phyloP scores from a whole-genome alignment of 2,329 filamentous ascomycete species.

The Stachybotrys chlorohalonatus region DNA sequence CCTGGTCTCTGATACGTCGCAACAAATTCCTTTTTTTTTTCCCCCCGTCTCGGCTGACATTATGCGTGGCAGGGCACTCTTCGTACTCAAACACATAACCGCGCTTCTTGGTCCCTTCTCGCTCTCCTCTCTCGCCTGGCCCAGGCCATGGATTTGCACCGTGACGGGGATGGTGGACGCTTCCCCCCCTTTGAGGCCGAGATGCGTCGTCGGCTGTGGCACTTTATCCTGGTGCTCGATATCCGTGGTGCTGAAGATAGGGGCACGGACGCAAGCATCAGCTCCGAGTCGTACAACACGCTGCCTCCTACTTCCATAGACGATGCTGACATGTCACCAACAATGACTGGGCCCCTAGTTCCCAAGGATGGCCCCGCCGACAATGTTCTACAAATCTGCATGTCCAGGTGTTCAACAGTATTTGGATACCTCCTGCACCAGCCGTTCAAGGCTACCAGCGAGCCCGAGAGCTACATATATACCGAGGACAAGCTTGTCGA shows the following conservation, averaged over 20 bases:
- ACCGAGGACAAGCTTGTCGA: slow-evolving; percentile 30
- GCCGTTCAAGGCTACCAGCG: slow-evolving; percentile 11
- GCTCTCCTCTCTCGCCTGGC: slow-evolving; percentile 32
- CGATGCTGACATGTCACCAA: slow-evolving; percentile 39
- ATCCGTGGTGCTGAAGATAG: slow-evolving; percentile 44
- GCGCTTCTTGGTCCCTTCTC: slow-evolving; percentile 31
- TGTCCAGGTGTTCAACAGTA: slow-evolving; percentile 27
- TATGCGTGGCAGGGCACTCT: slow-evolving; percentile 20
- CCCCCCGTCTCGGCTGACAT: too few species aligned
- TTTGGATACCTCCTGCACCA: slow-evolving; percentile 29
- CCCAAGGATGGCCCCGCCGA: slow-evolving; percentile 28
- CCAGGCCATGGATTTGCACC: slow-evolving; percentile 31
- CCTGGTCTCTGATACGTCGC: not conserved
- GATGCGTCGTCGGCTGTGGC: slow-evolving; percentile 52
- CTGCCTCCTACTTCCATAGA: slow-evolving; percentile 42
- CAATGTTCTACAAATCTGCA: slow-evolving; percentile 29
- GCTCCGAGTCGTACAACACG: slow-evolving; percentile 34
- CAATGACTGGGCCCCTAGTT: slow-evolving; percentile 20
- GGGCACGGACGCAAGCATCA: slow-evolving; percentile 36
- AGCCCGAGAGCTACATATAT: slow-evolving; percentile 9
- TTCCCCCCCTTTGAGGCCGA: slow-evolving; percentile 45
- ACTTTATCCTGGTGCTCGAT: slow-evolving; percentile 55
- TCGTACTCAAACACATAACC: slow-evolving; percentile 24
- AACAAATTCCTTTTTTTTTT: not conserved
- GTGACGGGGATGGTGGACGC: slow-evolving; percentile 26